A percentile compares a stretch with the other conserved stretches of the same genome.
Evolutionary conservation across 768 basidiomycete species (phyloP).

Genomic region (Naganishia friedmannii): DNA sequence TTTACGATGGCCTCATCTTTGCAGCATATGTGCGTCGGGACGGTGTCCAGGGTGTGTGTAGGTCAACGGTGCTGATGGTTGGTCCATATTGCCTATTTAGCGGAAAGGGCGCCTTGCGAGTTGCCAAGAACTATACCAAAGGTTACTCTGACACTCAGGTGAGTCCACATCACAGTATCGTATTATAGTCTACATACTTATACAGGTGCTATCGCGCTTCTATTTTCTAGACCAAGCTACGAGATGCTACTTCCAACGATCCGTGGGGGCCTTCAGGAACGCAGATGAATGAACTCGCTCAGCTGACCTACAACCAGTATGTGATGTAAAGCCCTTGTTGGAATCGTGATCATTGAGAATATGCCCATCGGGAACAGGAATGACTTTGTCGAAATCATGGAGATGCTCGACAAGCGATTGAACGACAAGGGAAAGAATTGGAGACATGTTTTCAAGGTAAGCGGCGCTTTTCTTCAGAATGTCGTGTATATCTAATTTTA

Average conservation of each 20-base stretch:
- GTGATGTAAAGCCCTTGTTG: neutral
- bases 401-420: constrained; percentile 97
- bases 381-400: constrained; percentile 99
- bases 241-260: constrained; percentile 95
- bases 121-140: constrained; percentile 87
- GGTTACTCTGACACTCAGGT: constrained; percentile 71
- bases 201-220: neutral
- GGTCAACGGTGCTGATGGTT: neutral
- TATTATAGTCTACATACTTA: neutral
- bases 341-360: neutral
- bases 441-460: constrained; percentile 97
- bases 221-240: constrained; percentile 66
- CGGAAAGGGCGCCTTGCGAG: constrained; percentile 61
- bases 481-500: neutral
- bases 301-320: constrained; percentile 93
- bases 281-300: constrained; percentile 98
- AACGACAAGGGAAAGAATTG: constrained; percentile 98
- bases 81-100: constrained; percentile 3
- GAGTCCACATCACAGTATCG: neutral
- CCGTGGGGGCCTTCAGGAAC: constrained; percentile 96
- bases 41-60: neutral
- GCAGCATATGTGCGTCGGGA: constrained; percentile 14
- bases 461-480: constrained; percentile 31
- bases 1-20: constrained; percentile 16
- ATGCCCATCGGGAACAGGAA: constrained; percentile 56